Evolutionary conservation across 148 eudicot species (phyloP).

Genomic region (Rhododendron williamsianum): DNA sequence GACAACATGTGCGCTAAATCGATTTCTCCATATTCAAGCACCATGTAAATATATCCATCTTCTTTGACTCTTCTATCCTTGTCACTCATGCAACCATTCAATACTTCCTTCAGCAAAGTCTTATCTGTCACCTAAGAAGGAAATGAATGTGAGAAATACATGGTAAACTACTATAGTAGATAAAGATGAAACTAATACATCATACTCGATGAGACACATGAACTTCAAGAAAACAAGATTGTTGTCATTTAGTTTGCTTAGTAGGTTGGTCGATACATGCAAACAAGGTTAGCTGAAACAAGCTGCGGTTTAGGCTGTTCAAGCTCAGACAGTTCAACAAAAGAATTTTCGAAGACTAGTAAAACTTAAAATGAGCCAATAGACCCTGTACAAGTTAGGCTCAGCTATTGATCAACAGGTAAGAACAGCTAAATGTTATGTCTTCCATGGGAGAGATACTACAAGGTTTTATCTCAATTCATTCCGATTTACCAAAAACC

Average conservation of each 20-base stretch:
- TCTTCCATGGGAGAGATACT: background rate
- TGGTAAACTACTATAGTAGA: background rate
- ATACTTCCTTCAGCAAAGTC: background rate
- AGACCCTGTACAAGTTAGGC: background rate
- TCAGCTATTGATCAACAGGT: background rate
- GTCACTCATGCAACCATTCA: constrained; percentile 62
- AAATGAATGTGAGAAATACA: background rate
- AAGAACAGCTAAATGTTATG: background rate
- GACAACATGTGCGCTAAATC: constrained; percentile 97
- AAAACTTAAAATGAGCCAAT: background rate
- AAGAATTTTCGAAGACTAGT: background rate
- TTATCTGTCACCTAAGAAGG: constrained; percentile 1
- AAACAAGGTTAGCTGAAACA: background rate
- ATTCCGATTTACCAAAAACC: background rate
- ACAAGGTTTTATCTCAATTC: background rate
- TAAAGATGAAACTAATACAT: background rate
- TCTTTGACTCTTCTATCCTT: constrained; percentile 79
- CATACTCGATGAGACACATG: background rate
- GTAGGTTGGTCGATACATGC: background rate
- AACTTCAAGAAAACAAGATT: background rate
- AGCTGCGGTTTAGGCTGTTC: background rate
- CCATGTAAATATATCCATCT: constrained; percentile 91
- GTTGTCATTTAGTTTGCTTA: background rate
- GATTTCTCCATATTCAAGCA: constrained; percentile 94
- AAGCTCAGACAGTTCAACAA: background rate